phyloP scores from a whole-genome alignment of 306 rosid genomes.

The Ochetophila trinervis region DNA sequence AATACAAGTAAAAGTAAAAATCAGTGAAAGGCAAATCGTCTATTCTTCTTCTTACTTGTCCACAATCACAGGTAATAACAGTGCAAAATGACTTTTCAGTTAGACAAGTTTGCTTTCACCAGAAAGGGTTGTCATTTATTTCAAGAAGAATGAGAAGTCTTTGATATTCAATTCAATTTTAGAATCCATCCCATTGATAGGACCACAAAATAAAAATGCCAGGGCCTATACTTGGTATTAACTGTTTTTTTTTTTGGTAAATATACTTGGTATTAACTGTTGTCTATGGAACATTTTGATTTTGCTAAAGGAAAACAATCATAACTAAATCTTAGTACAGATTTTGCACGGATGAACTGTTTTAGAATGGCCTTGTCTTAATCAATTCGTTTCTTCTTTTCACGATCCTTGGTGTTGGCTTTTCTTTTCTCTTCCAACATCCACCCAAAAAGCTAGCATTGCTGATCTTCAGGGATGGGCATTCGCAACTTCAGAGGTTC shows the following conservation, averaged over 20 bases:
- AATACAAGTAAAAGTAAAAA: too few relatives aligned
- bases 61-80: too few relatives aligned
- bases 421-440: slow-evolving; percentile 63
- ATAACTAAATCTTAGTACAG: too few relatives aligned
- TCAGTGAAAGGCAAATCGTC: too few relatives aligned
- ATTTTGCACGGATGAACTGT: slow-evolving; percentile 44
- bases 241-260: too few relatives aligned
- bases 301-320: slow-evolving; percentile 8
- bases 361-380: slow-evolving; percentile 57
- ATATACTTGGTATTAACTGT: background rate
- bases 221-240: too few relatives aligned
- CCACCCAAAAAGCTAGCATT: slow-evolving; percentile 50
- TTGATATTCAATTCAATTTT: slow-evolving; percentile 21
- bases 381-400: slow-evolving; percentile 53
- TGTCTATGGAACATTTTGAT: slow-evolving; percentile 8
- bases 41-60: too few relatives aligned
- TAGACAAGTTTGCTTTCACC: too few relatives aligned
- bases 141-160: slow-evolving; percentile 5
- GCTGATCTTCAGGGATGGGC: slow-evolving; percentile 53
- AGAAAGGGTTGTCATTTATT: background rate
- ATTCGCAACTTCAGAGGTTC: slow-evolving; percentile 22
- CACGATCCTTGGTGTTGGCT: slow-evolving; percentile 38
- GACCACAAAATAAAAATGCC: slow-evolving; percentile 8
- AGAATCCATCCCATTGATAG: slow-evolving; percentile 13
- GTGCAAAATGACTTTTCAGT: too few relatives aligned